Conservation (phyloP, 2,329 filamentous ascomycete species). For the Hypoxylon sp. region DNA sequence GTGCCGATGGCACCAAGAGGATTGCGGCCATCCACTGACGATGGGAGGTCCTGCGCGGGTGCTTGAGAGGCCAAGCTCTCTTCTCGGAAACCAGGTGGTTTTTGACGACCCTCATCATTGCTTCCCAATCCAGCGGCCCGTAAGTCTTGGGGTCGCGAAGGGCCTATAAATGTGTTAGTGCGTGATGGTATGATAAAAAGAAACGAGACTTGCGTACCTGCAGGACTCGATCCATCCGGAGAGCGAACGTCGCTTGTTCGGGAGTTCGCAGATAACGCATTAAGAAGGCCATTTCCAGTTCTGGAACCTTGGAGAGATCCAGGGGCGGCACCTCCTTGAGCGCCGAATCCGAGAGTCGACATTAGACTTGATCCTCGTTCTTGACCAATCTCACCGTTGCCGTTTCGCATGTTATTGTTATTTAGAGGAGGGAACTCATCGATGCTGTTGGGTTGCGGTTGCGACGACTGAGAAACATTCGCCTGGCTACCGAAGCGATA, state of each 20-base stretch:
- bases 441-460: constrained; percentile 57
- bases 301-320: constrained; percentile 54
- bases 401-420: constrained; percentile 52
- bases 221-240: constrained; percentile 53
- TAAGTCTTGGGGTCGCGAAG: constrained; percentile 55
- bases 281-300: constrained; percentile 67
- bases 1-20: constrained; percentile 57
- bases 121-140: constrained; percentile 47
- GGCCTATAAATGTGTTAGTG: constrained; percentile 43
- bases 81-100: constrained; percentile 55
- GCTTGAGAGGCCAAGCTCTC: constrained; percentile 50
- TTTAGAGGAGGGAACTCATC: constrained; percentile 72
- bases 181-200: constrained; percentile 11
- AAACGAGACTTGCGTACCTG: constrained; percentile 44
- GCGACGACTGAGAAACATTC: constrained; percentile 53
- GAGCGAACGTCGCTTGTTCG: constrained; percentile 60
- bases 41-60: constrained; percentile 47
- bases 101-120: constrained; percentile 57
- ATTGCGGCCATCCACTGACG: constrained; percentile 50
- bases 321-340: constrained; percentile 53
- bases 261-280: constrained; percentile 68
- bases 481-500: constrained; percentile 64
- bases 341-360: constrained; percentile 62
- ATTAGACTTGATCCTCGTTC: constrained; percentile 62
- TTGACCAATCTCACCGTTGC: constrained; percentile 65